Percentiles rank a stretch among this genome's conserved stretches.
These are phyloP conservation scores for Coniosporium apollinis DNA, from an alignment of 495 filamentous ascomycete species.

Conservation along the genomic window DNA sequence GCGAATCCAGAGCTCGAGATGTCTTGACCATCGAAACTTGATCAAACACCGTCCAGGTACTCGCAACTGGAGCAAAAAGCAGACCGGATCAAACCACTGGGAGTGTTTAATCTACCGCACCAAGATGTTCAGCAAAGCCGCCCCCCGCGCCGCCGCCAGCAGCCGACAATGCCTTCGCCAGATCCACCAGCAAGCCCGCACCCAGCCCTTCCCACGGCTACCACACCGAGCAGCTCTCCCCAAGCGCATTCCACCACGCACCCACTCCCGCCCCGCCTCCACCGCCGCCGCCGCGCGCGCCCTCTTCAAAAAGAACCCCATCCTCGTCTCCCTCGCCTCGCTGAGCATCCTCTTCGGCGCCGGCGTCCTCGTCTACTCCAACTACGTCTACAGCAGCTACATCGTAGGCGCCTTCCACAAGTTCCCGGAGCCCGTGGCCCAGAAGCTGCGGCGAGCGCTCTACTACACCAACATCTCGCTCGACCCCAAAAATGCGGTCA, in stretches of 20 bases:
- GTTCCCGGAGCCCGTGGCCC: slow-evolving; percentile 66
- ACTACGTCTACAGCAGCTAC: slow-evolving; percentile 50
- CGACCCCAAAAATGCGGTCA: slow-evolving; percentile 55
- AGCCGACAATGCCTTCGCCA: slow-evolving; percentile 3
- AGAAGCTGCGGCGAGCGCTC: slow-evolving; percentile 64
- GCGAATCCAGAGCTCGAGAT: too few relatives aligned
- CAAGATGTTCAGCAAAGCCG: slow-evolving; percentile 9
- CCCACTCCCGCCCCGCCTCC: slow-evolving; percentile 1
- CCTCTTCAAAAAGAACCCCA: slow-evolving; percentile 16
- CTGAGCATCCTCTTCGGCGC: slow-evolving; percentile 28
- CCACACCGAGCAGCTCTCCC: slow-evolving; percentile 6
- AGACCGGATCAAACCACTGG: too few relatives aligned
- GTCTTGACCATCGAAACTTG: too few relatives aligned
- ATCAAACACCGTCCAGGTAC: too few relatives aligned
- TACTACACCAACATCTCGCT: slow-evolving; percentile 66
- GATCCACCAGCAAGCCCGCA: slow-evolving; percentile 6
- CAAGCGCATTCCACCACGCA: neutral
- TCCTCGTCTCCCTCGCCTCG: slow-evolving; percentile 19
- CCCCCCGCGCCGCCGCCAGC: slow-evolving; percentile 6
- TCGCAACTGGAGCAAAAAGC: too few relatives aligned
- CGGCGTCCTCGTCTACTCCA: slow-evolving; percentile 34
- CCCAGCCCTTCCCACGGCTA: slow-evolving; percentile 8
- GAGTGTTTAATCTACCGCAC: too few relatives aligned
- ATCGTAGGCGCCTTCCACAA: slow-evolving; percentile 48
- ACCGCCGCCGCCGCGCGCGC: slow-evolving; percentile 8